Evolutionary conservation across 257 asterid species (phyloP), one percentile per base, ranked within the genome.

Genomic region (Osmanthus fragrans): DNA sequence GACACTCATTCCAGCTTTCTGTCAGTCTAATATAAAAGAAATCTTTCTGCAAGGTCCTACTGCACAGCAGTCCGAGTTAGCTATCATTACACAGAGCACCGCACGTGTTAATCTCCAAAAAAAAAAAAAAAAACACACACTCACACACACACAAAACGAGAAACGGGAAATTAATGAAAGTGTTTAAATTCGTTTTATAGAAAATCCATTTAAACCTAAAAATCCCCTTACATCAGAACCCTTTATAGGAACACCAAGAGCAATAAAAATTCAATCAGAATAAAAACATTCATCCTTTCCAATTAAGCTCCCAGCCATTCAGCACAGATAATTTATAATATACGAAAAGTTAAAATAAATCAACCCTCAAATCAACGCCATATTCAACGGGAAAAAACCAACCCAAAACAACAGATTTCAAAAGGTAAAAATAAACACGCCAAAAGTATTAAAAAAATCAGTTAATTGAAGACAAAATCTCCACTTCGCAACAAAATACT

Each of bases 401-500:
- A 66, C 51, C 23, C 75, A 42, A 42, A 71, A 42, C 63, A 42
- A 71, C 75, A 71, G 32, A 72, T 72, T 39, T 10, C 32, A 1
- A 15, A 70, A 11, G 27, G 42, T 51, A 9, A 54, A 36, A 34
- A 37, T 34, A 27, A 12, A 73, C 34, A 16, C 36, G 27, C 18
- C 36, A 27, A 63, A 23, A 25, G 1, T 3, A 60, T 60, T 1
- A 67, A 70, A 67, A 40, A 81, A 84, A 40, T 81, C 74, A 65
- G 76, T 64, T 37, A 42, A 42, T 42, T 42, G 49, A 42, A 72
- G 49, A 32, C 64, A 75, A 70, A 76, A 65, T 71, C 74, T 39
- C 49, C 29, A 77, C 63, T 78, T 65, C 84, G 39, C 60, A 10
- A 74, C 47, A 72, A 63, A 12, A 80, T 71, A 47, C 72, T 79